phyloP scores from a whole-genome alignment of 2,329 filamentous ascomycete genomes.

The Diaporthe sp. region DNA sequence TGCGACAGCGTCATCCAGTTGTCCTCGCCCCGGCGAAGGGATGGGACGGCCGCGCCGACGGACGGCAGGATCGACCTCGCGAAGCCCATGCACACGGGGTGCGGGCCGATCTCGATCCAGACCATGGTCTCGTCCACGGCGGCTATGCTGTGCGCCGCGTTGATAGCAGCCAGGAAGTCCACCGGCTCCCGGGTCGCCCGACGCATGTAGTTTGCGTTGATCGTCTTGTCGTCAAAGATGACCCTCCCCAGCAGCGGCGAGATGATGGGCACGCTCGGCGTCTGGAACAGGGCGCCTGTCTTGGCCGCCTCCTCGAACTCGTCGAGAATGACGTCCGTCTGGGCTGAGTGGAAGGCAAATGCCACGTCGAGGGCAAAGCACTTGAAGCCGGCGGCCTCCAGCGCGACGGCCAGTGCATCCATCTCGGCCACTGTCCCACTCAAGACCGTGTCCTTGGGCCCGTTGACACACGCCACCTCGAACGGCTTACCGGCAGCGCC shows the following conservation, averaged over 20 bases:
- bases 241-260: not conserved
- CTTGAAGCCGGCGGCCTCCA: conserved; percentile 41
- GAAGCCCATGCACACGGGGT: conserved; percentile 72
- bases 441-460: conserved; percentile 71
- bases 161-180: conserved; percentile 66
- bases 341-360: conserved; percentile 50
- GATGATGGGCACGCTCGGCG: not conserved
- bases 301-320: conserved; percentile 54
- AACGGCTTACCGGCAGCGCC: conserved; percentile 31
- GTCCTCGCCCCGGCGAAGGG: not conserved
- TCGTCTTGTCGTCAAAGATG: not conserved
- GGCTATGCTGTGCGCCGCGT: not conserved
- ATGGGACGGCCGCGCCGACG: not conserved
- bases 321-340: conserved; percentile 54
- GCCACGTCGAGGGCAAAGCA: conserved; percentile 47
- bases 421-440: conserved; percentile 62
- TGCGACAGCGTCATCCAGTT: not conserved
- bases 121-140: not conserved
- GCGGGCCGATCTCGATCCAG: conserved; percentile 77
- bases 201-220: not conserved
- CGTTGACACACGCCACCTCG: conserved; percentile 70
- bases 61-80: conserved; percentile 63
- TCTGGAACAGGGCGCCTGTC: conserved; percentile 37
- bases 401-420: conserved; percentile 38
- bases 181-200: conserved; percentile 64